Evolutionary conservation across 75 land plant genomes (phyloP).

Genomic region (Azolla pinnata): DNA sequence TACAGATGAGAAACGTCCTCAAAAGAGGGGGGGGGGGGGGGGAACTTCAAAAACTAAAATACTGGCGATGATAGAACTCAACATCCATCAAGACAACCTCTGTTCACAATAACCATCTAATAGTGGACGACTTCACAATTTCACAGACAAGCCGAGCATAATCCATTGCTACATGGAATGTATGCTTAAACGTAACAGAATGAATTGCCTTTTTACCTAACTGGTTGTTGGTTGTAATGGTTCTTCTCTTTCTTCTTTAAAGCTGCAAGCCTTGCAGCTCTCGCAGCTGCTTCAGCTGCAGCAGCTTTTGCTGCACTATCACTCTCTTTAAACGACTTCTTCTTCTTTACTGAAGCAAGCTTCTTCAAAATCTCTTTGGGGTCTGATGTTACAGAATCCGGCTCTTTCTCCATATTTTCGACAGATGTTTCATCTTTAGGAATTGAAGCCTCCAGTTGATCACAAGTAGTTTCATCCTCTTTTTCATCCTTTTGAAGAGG

Average conservation of each 20-base stretch:
- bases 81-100: too few relatives aligned
- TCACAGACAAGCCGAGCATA: too few relatives aligned
- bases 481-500: slow-evolving; percentile 52
- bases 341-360: slow-evolving; percentile 75
- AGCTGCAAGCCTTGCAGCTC: slow-evolving; percentile 87
- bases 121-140: too few relatives aligned
- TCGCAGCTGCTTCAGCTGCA: slow-evolving; percentile 79
- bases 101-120: too few relatives aligned
- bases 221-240: slow-evolving; percentile 97
- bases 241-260: slow-evolving; percentile 97
- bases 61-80: too few relatives aligned
- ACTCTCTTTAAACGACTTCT: slow-evolving; percentile 69
- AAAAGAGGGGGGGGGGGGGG: too few relatives aligned
- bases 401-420: slow-evolving; percentile 25
- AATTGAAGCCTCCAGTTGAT: slow-evolving; percentile 11
- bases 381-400: slow-evolving; percentile 36
- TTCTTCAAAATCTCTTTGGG: slow-evolving; percentile 82
- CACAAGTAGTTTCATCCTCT: slow-evolving; percentile 33
- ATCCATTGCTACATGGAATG: too few relatives aligned
- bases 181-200: too few relatives aligned
- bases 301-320: slow-evolving; percentile 90
- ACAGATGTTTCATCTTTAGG: slow-evolving; percentile 23
- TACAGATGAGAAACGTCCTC: too few relatives aligned
- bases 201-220: slow-evolving; percentile 59
- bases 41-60: too few relatives aligned